phyloP scores from a whole-genome alignment of 2,329 filamentous ascomycete genomes.

The Alternaria hordeiaustralica region DNA sequence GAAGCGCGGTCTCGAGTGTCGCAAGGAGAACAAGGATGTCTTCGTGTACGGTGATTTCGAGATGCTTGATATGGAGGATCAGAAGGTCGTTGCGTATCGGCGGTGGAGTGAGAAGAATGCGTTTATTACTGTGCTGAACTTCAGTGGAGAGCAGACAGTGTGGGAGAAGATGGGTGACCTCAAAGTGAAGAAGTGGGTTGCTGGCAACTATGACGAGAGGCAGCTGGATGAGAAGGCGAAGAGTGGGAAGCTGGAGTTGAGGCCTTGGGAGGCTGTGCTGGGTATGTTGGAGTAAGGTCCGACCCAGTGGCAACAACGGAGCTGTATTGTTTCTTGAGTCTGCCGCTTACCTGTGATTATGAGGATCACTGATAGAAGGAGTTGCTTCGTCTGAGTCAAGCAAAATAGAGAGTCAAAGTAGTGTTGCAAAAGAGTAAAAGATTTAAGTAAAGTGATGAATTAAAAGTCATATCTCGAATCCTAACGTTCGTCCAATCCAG shows the following conservation, averaged over 20 bases:
- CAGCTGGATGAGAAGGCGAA: conserved; percentile 25
- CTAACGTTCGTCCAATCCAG: background rate
- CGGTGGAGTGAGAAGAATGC: conserved; percentile 36
- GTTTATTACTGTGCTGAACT: conserved; percentile 44
- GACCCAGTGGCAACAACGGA: background rate
- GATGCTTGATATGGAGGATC: conserved; percentile 57
- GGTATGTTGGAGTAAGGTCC: conserved; percentile 23
- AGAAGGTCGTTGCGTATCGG: conserved; percentile 40
- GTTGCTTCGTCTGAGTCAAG: background rate
- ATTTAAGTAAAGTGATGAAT: background rate
- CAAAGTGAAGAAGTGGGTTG: conserved; percentile 45
- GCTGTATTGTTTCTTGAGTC: background rate
- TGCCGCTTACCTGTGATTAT: no score
- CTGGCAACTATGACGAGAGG: conserved; percentile 45
- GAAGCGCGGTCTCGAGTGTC: conserved; percentile 60
- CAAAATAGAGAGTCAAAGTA: background rate
- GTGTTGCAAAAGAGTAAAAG: background rate
- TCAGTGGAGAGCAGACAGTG: conserved; percentile 35
- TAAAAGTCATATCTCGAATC: background rate
- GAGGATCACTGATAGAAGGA: background rate
- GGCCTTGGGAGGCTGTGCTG: conserved; percentile 47
- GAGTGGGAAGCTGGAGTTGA: conserved; percentile 31
- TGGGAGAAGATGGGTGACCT: conserved; percentile 38
- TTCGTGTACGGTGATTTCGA: conserved; percentile 69
- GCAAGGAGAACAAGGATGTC: conserved; percentile 64